These are phyloP conservation scores for Cruciata laevipes DNA, from an alignment of 257 asterid genomes.

Conservation along the genomic window DNA sequence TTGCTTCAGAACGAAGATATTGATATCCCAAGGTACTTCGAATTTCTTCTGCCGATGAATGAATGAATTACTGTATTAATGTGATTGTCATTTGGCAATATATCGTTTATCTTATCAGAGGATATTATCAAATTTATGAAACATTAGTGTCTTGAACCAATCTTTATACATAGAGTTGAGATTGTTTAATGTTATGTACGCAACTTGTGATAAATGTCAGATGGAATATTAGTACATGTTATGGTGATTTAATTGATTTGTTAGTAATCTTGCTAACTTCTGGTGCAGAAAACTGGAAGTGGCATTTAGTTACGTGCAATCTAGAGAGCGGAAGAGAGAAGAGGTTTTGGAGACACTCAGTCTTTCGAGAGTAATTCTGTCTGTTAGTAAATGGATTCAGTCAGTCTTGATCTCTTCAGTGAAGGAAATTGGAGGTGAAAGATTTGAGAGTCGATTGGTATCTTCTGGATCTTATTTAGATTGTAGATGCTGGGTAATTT, in stretches of 20 bases:
- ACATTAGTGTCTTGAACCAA: not conserved
- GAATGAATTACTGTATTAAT: not conserved
- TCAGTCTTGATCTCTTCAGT: constrained; percentile 51
- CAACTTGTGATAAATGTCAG: not conserved
- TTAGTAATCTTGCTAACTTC: constrained; percentile 1
- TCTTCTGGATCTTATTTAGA: constrained; percentile 47
- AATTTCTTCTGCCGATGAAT: too few relatives aligned
- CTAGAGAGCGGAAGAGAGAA: constrained; percentile 18
- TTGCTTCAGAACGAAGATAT: constrained; percentile 47
- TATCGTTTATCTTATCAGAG: too few relatives aligned
- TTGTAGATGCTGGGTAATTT: constrained; percentile 63
- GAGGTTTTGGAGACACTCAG: constrained; percentile 43
- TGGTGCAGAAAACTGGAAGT: constrained; percentile 67
- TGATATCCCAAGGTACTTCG: constrained; percentile 32
- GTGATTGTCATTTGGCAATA: not conserved
- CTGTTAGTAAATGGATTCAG: constrained; percentile 67
- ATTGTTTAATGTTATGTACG: not conserved
- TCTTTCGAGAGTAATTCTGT: constrained; percentile 51
- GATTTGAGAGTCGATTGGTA: constrained; percentile 24
- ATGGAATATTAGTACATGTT: not conserved
- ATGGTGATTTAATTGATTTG: constrained; percentile 2
- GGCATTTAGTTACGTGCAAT: constrained; percentile 55
- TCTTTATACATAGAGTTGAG: too few relatives aligned
- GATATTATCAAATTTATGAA: not conserved
- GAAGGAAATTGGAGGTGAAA: constrained; percentile 41